Evolutionary conservation across 352 stramenopile species (phyloP), one percentile per base, ranked within the genome.

Genomic region (Phytopythium montanum): DNA sequence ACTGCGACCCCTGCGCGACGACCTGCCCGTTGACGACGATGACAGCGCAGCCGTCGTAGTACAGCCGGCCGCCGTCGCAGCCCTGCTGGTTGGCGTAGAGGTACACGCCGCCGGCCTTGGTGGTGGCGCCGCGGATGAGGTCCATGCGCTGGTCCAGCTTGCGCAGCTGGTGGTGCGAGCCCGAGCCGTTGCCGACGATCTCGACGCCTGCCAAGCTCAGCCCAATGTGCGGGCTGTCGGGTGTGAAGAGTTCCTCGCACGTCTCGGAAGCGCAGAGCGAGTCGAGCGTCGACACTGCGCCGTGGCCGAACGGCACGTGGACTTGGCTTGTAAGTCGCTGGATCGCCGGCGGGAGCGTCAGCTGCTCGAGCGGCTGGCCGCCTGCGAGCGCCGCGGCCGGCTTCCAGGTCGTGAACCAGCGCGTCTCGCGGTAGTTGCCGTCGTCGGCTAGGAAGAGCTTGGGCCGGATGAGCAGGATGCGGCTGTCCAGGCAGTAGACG

Each of bases 211-310:
- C 79, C 25, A 99, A 72, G 60, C 73, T 75, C 5, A 98, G 70
- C 49, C 95, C 88, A 71, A 99, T 99, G 73, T 99, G 96, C 13
- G 97, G 94, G 39, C 88, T 90, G 61, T 94, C 79, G 0, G 97
- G 95, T 28, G 97, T 99, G 85, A 98, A 99, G 31, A 99, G 77
- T 73, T 99, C 97, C 74, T 99, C 97, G 70, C 97, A 99, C 23
- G 92, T 97, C 81, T 99, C 97, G 45, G 90, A 96, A 26, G 90
- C 89, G 55, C 79, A 90, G 59, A 80, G 81, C 19, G 95, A 93
- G 60, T 98, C 94, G 19, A 96, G 80, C 26, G 80, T 89, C 29
- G 81, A 79, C 21, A 98, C 56, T 36, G 87, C 81, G 13, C 81
- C 87, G 26, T 80, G 76, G 29, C 91, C 92, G 29, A 97, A 95